These are phyloP conservation scores for Wallacemonas collosoma DNA, from an alignment of 208 protist species.

Conservation along the genomic window DNA sequence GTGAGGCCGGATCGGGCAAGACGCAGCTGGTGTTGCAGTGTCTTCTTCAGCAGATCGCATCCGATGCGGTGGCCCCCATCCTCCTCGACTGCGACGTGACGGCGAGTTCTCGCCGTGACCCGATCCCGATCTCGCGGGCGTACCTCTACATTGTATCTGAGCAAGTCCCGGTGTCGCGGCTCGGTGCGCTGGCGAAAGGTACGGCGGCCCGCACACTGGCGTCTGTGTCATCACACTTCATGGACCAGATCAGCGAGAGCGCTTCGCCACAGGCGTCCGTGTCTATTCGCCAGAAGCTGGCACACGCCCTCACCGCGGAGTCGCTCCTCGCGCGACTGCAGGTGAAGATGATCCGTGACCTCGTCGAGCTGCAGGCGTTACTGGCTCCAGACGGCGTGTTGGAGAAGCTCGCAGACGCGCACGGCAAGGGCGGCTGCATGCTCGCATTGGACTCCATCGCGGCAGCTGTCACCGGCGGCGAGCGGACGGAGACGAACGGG, in stretches of 20 bases:
- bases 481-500: slow-evolving; percentile 12
- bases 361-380: slow-evolving; percentile 43
- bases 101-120: neutral
- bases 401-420: slow-evolving; percentile 23
- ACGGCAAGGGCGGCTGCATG: slow-evolving; percentile 37
- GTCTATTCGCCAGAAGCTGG: too few species aligned
- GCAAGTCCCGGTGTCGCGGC: slow-evolving; percentile 51
- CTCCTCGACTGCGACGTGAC: too few species aligned
- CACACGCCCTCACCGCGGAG: slow-evolving; percentile 23
- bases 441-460: slow-evolving; percentile 76
- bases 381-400: slow-evolving; percentile 27
- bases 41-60: slow-evolving; percentile 50
- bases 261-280: too few species aligned
- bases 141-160: slow-evolving; percentile 66
- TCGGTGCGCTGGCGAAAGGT: slow-evolving; percentile 36
- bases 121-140: slow-evolving; percentile 12
- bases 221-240: neutral
- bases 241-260: neutral
- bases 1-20: slow-evolving; percentile 80
- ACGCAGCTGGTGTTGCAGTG: slow-evolving; percentile 75
- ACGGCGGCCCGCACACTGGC: slow-evolving; percentile 20
- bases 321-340: slow-evolving; percentile 51
- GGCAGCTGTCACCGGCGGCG: slow-evolving; percentile 25
- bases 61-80: slow-evolving; percentile 1
- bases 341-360: slow-evolving; percentile 36